Conservation (phyloP, 2,329 filamentous ascomycete species). For the Emmonsia crescens region DNA sequence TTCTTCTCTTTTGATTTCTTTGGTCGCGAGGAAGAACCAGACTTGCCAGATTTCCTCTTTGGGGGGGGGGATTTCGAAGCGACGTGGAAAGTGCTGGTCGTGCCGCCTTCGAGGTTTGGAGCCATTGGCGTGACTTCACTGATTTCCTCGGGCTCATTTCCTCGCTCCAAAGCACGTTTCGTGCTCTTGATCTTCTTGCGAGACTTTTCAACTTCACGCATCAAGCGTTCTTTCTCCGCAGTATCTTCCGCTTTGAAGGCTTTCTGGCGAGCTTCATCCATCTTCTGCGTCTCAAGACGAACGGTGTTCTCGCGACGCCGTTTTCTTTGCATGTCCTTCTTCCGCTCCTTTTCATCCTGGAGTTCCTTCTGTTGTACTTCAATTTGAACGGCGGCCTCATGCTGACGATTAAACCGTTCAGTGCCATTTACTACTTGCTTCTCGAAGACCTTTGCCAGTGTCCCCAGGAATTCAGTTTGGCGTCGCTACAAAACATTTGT, state of each 20-base stretch:
- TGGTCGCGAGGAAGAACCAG: slow-evolving; percentile 47
- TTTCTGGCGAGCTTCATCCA: slow-evolving; percentile 65
- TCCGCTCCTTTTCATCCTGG: slow-evolving; percentile 92
- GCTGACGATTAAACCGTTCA: slow-evolving; percentile 61
- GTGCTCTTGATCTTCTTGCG: slow-evolving; percentile 90
- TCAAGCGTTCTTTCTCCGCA: slow-evolving; percentile 65
- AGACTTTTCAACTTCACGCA: slow-evolving; percentile 77
- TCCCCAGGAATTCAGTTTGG: slow-evolving; percentile 45
- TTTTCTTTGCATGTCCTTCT: slow-evolving; percentile 99
- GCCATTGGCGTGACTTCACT: slow-evolving; percentile 60
- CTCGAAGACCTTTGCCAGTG: slow-evolving; percentile 49
- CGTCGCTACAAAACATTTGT: slow-evolving; percentile 41
- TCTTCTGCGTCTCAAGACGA: slow-evolving; percentile 76
- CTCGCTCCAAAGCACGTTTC: slow-evolving; percentile 74
- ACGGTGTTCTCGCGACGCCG: slow-evolving; percentile 88
- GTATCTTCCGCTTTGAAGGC: slow-evolving; percentile 72
- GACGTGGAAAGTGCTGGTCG: slow-evolving; percentile 72
- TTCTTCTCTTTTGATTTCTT: slow-evolving; percentile 79
- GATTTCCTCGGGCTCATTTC: slow-evolving; percentile 62
- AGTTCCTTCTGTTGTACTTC: slow-evolving; percentile 86
- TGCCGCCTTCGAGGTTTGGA: slow-evolving; percentile 72
- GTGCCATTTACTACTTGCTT: slow-evolving; percentile 61
- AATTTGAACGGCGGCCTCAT: slow-evolving; percentile 70
- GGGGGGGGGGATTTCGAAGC: slow-evolving; percentile 43
- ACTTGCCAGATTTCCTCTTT: slow-evolving; percentile 45